These are phyloP conservation scores for Otatea glauca DNA, from an alignment of 176 grass and related monocot species.

Conservation along the genomic window DNA sequence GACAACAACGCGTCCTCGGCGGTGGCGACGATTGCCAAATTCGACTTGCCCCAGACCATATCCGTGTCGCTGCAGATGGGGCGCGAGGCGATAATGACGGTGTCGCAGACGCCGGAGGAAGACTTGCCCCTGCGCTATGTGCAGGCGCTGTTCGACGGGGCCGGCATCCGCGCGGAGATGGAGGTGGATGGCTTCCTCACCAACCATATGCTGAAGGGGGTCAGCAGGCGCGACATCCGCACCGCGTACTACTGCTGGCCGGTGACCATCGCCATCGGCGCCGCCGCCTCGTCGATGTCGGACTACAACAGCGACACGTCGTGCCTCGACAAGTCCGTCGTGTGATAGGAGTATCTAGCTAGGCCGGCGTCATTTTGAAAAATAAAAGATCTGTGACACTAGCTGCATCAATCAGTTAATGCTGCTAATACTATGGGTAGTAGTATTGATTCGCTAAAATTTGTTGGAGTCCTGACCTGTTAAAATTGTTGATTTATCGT, in stretches of 20 bases:
- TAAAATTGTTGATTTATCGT: too few relatives aligned
- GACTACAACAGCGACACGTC: not conserved
- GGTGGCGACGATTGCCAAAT: not conserved
- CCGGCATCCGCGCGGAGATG: not conserved
- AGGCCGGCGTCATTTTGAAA: not conserved
- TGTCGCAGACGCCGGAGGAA: not conserved
- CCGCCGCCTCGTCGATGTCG: not conserved
- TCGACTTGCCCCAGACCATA: not conserved
- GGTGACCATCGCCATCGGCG: constrained; percentile 17
- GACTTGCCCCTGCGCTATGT: constrained; percentile 22
- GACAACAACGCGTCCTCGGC: not conserved
- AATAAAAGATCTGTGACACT: too few relatives aligned
- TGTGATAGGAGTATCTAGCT: not conserved
- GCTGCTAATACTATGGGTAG: too few relatives aligned
- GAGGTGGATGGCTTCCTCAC: not conserved
- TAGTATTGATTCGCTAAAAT: too few relatives aligned
- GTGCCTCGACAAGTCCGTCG: not conserved
- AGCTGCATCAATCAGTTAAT: too few relatives aligned
- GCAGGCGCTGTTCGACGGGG: not conserved
- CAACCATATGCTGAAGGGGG: not conserved
- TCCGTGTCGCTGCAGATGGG: not conserved
- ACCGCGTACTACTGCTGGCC: constrained; percentile 24
- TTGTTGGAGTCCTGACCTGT: too few relatives aligned
- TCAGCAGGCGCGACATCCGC: not conserved
- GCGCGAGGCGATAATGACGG: not conserved